phyloP scores from a whole-genome alignment of 768 basidiomycete species.

The Amanita exitialis region DNA sequence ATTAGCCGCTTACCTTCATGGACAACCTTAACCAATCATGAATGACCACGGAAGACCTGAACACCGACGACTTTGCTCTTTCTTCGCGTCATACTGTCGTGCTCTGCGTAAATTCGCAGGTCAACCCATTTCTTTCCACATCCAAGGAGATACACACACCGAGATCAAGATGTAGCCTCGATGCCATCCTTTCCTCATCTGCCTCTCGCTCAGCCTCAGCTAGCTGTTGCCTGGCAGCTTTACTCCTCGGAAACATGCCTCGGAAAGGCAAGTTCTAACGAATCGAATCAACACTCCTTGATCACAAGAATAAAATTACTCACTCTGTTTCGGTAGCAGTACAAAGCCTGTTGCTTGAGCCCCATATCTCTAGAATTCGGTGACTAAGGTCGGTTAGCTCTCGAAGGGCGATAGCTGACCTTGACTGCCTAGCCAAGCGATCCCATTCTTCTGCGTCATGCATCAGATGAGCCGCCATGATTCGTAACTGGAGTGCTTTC shows the following conservation, averaged over 20 bases:
- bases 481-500: constrained; percentile 71
- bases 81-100: constrained; percentile 44
- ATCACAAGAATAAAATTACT: constrained; percentile 12
- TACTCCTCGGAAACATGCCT: constrained; percentile 54
- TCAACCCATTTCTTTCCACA: background rate
- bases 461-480: constrained; percentile 85
- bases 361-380: constrained; percentile 43
- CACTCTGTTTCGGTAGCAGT: constrained; percentile 84
- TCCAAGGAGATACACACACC: constrained; percentile 30
- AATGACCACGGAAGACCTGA: constrained; percentile 70
- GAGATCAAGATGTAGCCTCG: constrained; percentile 65
- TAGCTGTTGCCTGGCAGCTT: constrained; percentile 25
- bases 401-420: constrained; percentile 25
- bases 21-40: constrained; percentile 80
- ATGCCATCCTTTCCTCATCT: constrained; percentile 64
- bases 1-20: constrained; percentile 55
- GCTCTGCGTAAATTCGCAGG: constrained; percentile 26
- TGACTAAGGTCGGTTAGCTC: background rate
- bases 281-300: background rate
- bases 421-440: constrained; percentile 63
- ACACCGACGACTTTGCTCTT: constrained; percentile 32
- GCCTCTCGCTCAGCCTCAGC: constrained; percentile 31
- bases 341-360: constrained; percentile 78
- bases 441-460: constrained; percentile 87
- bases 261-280: constrained; percentile 44